These are phyloP conservation scores for Eucalyptus regnans DNA, from an alignment of 345 rosid species.

Conservation along the genomic window DNA sequence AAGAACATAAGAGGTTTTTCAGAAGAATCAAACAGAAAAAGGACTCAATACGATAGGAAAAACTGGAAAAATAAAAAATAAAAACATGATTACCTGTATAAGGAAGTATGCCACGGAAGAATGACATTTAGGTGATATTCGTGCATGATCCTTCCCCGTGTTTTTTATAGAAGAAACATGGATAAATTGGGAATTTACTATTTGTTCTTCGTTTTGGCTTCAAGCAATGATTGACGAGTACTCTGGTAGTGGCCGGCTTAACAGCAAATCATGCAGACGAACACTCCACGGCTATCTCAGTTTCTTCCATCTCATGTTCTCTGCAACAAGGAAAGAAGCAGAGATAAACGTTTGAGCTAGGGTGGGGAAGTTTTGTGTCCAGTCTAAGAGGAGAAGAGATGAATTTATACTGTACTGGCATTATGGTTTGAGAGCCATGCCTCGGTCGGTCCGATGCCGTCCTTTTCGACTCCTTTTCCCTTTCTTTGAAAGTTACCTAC, in stretches of 20 bases:
- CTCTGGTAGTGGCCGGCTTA: background rate
- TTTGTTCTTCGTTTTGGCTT: fast-evolving
- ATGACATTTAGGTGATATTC: background rate
- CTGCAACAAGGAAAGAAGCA: background rate
- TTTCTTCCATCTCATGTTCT: background rate
- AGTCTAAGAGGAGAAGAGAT: background rate
- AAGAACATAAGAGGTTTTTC: background rate
- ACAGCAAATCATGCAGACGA: background rate
- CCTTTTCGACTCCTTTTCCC: background rate
- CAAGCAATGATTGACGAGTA: background rate
- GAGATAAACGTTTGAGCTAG: background rate
- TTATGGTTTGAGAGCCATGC: background rate
- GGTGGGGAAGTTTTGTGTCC: background rate
- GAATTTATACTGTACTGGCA: background rate
- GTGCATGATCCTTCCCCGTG: fast-evolving
- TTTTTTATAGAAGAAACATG: fast-evolving
- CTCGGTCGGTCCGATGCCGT: background rate
- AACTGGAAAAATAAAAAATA: background rate
- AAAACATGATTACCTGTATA: background rate
- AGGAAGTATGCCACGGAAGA: fast-evolving
- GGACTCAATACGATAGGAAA: background rate
- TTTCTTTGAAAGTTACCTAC: background rate
- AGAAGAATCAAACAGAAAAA: background rate
- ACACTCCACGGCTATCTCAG: background rate
- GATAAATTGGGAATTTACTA: fast-evolving